These are phyloP conservation scores for Linnemannia exigua DNA, from an alignment of 192 early-diverging fungal species.

Conservation along the genomic window DNA sequence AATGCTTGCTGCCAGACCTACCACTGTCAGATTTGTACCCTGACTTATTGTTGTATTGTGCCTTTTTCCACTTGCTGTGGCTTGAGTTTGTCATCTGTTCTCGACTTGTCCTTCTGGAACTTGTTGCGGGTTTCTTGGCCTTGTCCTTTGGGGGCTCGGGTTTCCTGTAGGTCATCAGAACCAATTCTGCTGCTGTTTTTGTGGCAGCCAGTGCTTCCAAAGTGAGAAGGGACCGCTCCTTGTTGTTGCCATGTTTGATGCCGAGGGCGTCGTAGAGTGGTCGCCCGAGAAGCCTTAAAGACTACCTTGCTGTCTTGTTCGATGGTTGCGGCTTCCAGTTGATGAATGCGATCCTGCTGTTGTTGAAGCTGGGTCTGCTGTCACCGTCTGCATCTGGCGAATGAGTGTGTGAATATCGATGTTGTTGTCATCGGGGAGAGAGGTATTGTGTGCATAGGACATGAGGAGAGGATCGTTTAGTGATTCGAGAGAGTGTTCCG, in stretches of 20 bases:
- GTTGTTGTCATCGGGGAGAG: too few relatives aligned
- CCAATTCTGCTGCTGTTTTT: neutral
- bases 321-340: too few relatives aligned
- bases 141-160: neutral
- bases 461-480: too few relatives aligned
- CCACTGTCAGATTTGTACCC: neutral
- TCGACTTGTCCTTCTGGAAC: neutral
- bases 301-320: too few relatives aligned
- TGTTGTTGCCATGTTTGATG: conserved; percentile 14
- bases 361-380: too few relatives aligned
- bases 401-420: too few relatives aligned
- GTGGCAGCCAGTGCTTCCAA: neutral
- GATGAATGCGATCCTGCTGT: too few relatives aligned
- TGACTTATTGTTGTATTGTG: neutral
- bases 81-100: neutral
- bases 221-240: neutral
- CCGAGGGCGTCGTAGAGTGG: neutral
- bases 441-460: too few relatives aligned
- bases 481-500: too few relatives aligned
- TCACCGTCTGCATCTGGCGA: too few relatives aligned
- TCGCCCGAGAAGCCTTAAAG: too few relatives aligned
- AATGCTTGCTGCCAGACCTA: neutral
- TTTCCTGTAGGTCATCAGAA: conserved; percentile 4
- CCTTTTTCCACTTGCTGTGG: neutral
- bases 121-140: neutral